Base-by-base conservation (phyloP, 2,329 filamentous ascomycete species). In the Xylaria sp. region DNA sequence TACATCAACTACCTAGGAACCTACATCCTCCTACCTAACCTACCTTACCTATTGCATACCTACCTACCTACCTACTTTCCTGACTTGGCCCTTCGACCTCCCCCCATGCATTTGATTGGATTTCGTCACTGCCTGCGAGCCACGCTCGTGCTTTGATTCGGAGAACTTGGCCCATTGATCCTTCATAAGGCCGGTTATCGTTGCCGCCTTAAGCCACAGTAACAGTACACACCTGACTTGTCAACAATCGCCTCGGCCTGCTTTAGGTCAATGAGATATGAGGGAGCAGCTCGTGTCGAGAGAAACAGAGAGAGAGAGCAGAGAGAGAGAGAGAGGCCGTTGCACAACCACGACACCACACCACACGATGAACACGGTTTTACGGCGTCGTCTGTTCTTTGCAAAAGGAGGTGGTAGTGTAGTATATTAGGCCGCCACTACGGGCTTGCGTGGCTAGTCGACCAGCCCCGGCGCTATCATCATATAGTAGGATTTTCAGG, bases 181-280 rank as follows among this genome's bases (percentile, higher is more conserved):
- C 38, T 57, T 60, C 21, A 61, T 61, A 60, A 57, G 58, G 42
- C 56, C 51, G 50, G 51, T 61, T 62, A 50, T 57, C 52, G 21
- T 59, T 59, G 63, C 60, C 60, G 61, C 61, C 57, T 52, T 63
- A 63, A 66, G 60, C 60, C 57, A 63, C 61, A 49, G 55, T 50
- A n/a, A 24, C 37, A 47, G 38, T 44, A 44, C 56, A 54, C 52
- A 62, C 57, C 56, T 59, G 49, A 46, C 52, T 53, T 55, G 50
- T 57, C 58, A 46, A 45, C 45, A 50, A 58, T 61, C 58, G 52
- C 39, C 52, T 59, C 48, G 48, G 11, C 50, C 58, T 59, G 44
- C 58, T 56, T 47, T 59, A 37, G 52, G 52, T 59, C 44, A 52
- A 61, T 58, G 47, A 59, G 40, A 54, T 56, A 50, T 50, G 48